Evolutionary conservation across 306 rosid genomes (phyloP).

Genomic region (Dalbergia oliveri): DNA sequence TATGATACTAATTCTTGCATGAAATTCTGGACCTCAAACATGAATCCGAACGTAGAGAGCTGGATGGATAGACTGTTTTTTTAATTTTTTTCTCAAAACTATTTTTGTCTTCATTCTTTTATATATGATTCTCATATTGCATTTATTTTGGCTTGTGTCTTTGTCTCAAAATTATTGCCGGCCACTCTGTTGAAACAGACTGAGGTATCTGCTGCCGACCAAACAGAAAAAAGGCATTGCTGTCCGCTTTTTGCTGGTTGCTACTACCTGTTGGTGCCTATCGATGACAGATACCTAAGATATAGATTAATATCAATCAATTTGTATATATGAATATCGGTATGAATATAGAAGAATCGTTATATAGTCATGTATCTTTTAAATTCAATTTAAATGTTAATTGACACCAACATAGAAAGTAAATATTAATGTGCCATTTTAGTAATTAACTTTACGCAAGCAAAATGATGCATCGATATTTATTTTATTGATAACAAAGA

Average conservation of each 20-base stretch:
- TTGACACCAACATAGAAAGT: no score
- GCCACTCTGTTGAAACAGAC: not conserved
- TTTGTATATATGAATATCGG: no score
- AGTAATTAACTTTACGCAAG: no score
- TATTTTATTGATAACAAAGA: no score
- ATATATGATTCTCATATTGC: not conserved
- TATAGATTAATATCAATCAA: no score
- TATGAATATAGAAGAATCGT: no score
- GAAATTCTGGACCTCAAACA: not conserved
- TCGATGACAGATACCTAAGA: not conserved
- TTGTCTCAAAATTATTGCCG: not conserved
- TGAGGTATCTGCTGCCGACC: not conserved
- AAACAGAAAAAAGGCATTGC: not conserved
- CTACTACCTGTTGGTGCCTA: not conserved
- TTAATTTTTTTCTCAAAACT: not conserved
- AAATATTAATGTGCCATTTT: no score
- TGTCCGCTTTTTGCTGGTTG: constrained; percentile 7
- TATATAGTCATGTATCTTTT: no score
- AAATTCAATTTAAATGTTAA: no score
- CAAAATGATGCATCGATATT: no score
- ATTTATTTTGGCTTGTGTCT: not conserved
- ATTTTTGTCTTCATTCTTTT: not conserved
- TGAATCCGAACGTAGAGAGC: not conserved
- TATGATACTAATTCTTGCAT: not conserved
- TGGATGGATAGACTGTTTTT: not conserved